These are phyloP conservation scores for Tricholoma hemisulphureum DNA, from an alignment of 768 basidiomycete species.

Conservation along the genomic window DNA sequence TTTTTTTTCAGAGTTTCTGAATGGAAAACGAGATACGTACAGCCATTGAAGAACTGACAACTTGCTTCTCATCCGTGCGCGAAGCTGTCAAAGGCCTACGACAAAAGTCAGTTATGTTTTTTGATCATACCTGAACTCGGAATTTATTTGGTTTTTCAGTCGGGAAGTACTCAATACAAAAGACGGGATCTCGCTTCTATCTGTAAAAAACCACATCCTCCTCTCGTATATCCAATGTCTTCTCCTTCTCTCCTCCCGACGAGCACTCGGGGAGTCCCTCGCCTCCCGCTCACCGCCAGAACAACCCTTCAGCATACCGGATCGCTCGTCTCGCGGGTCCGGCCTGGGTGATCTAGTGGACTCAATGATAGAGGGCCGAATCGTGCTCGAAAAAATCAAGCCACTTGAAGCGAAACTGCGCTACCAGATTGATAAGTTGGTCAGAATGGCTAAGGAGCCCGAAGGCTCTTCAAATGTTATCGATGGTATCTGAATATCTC, in stretches of 20 bases:
- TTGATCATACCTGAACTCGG: not conserved
- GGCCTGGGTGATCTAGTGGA: slow-evolving; percentile 76
- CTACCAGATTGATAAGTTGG: slow-evolving; percentile 95
- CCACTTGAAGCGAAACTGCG: slow-evolving; percentile 82
- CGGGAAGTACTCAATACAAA: slow-evolving; percentile 45
- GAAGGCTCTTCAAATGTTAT: slow-evolving; percentile 39
- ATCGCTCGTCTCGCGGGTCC: slow-evolving; percentile 54
- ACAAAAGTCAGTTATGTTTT: slow-evolving; percentile 46
- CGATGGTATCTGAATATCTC: slow-evolving; percentile 49
- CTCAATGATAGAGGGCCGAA: slow-evolving; percentile 72
- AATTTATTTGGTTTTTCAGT: slow-evolving; percentile 15
- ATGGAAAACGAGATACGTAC: not conserved
- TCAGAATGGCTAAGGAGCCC: slow-evolving; percentile 69
- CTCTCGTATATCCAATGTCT: slow-evolving; percentile 86
- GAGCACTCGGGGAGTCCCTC: slow-evolving; percentile 65
- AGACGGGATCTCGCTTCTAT: slow-evolving; percentile 88
- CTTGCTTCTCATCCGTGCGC: slow-evolving; percentile 60
- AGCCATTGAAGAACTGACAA: slow-evolving; percentile 53
- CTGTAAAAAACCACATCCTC: slow-evolving; percentile 81
- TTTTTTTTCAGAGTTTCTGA: not conserved
- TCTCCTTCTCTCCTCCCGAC: slow-evolving; percentile 68
- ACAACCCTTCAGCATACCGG: slow-evolving; percentile 49
- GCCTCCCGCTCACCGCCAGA: slow-evolving; percentile 44
- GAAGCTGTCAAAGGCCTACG: slow-evolving; percentile 52
- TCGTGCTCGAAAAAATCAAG: slow-evolving; percentile 87